phyloP scores from a whole-genome alignment of 2,329 filamentous ascomycete genomes.

The Colletotrichum agaves region DNA sequence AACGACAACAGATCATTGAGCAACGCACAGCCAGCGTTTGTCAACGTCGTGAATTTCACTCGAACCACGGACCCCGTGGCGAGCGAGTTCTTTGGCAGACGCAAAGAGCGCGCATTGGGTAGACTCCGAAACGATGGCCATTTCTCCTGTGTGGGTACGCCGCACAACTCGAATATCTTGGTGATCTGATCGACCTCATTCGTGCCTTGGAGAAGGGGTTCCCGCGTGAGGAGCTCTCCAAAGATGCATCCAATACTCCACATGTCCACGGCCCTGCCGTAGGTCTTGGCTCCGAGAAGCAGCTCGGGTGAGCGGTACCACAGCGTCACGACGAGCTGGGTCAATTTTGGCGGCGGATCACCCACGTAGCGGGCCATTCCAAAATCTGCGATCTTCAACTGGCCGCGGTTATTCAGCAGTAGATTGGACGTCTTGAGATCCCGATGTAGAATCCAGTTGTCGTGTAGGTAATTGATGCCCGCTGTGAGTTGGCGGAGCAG shows the following conservation, averaged over 20 bases:
- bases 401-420: slow-evolving; percentile 92
- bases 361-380: slow-evolving; percentile 95
- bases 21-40: slow-evolving; percentile 76
- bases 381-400: slow-evolving; percentile 96
- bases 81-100: slow-evolving; percentile 66
- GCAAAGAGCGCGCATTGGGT: slow-evolving; percentile 85
- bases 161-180: slow-evolving; percentile 89
- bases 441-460: slow-evolving; percentile 90
- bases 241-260: slow-evolving; percentile 98
- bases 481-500: slow-evolving; percentile 84
- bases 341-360: slow-evolving; percentile 81
- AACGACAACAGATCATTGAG: slow-evolving; percentile 77
- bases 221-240: slow-evolving; percentile 85
- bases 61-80: slow-evolving; percentile 69
- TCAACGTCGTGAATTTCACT: slow-evolving; percentile 83
- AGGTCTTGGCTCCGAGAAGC: slow-evolving; percentile 81
- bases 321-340: slow-evolving; percentile 92
- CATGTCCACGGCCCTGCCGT: slow-evolving; percentile 85
- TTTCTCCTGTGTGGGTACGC: slow-evolving; percentile 80
- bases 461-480: slow-evolving; percentile 87
- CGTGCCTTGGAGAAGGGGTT: slow-evolving; percentile 85
- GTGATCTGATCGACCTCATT: slow-evolving; percentile 93
- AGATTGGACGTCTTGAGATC: slow-evolving; percentile 95
- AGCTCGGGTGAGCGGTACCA: slow-evolving; percentile 97
- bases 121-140: slow-evolving; percentile 91